phyloP scores from a whole-genome alignment of 352 stramenopile genomes.

The Pythium aphanidermatum region DNA sequence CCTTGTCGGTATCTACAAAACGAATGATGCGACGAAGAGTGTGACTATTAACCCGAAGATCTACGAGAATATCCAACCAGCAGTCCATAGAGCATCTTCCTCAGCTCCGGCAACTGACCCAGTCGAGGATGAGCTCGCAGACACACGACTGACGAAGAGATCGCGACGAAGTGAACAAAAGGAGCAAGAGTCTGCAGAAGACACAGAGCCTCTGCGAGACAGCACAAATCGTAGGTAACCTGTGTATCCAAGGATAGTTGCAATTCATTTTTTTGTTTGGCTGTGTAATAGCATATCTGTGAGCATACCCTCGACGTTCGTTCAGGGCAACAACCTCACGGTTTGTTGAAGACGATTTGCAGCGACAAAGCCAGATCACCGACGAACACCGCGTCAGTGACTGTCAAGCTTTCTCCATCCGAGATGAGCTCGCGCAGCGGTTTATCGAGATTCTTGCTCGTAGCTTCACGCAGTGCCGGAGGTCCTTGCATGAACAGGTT shows the following conservation, averaged over 20 bases:
- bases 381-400: constrained; percentile 93
- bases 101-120: too few relatives aligned
- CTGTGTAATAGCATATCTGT: too few relatives aligned
- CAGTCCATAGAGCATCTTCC: too few relatives aligned
- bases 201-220: constrained; percentile 14
- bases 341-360: constrained; percentile 43
- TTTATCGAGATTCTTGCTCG: constrained; percentile 89
- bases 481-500: constrained; percentile 83
- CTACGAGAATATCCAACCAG: constrained; percentile 40
- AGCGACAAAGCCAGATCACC: constrained; percentile 69
- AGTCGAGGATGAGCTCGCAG: constrained; percentile 5
- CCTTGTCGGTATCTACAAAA: constrained; percentile 99
- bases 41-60: constrained; percentile 98
- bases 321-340: too few relatives aligned
- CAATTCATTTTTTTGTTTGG: not conserved
- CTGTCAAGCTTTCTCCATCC: constrained; percentile 86
- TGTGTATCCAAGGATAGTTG: not conserved
- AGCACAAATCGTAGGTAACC: constrained; percentile 16
- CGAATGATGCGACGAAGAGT: constrained; percentile 98
- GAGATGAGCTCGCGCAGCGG: constrained; percentile 83
- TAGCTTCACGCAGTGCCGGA: constrained; percentile 83
- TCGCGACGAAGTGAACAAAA: constrained; percentile 14
- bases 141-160: constrained; percentile 13
- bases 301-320: too few relatives aligned
- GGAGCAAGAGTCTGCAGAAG: not conserved